Evolutionary conservation across 108 stramenopile species (phyloP), one percentile per base, ranked within the genome.

Genomic region (Fragilaria radians): DNA sequence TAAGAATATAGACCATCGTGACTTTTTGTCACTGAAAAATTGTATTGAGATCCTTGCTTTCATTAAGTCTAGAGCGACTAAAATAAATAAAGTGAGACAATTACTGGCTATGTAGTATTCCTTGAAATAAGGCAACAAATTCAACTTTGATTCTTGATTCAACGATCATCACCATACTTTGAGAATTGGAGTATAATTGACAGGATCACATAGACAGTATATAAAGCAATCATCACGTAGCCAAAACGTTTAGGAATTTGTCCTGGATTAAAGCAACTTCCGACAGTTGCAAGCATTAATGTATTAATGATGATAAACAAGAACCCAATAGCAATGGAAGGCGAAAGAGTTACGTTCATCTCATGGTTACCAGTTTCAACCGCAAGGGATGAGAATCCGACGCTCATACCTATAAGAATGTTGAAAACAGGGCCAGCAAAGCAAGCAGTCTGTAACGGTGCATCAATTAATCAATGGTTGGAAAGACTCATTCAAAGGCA

Each of bases 401-500:
- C 32, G 9, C 86, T 83, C 5, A 89, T 70, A 46, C 88, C 88
- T 30, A 97, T 63, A 45, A 96, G 74, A 56, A 97, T 65, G 59
- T 99, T 99, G 78, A 99, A 97, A 27, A 96, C 82, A 32, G 98
- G 98, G 11, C 97, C 96, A 4, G 93, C 97, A 69, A 95, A 95
- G 48, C 94, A 96, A 11, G 89, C 88, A 21, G 89, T 91, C 36
- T 42, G n/a, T 42, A 7, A 42, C 14, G 36, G 36, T 14, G 36
- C 67, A 68, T 63, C 19, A 14, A 14, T 42, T 11, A 42, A n/a
- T n/a, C n/a, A n/a, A n/a, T n/a, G n/a, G n/a, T n/a, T n/a, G n/a
- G n/a, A n/a, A n/a, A n/a, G n/a, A n/a, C n/a, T n/a, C n/a, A n/a
- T n/a, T n/a, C n/a, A n/a, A n/a, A n/a, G n/a, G n/a, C n/a, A n/a